Base-by-base conservation (phyloP, 139 green algal genomes). In the Auxenochlorella protothecoides region DNA sequence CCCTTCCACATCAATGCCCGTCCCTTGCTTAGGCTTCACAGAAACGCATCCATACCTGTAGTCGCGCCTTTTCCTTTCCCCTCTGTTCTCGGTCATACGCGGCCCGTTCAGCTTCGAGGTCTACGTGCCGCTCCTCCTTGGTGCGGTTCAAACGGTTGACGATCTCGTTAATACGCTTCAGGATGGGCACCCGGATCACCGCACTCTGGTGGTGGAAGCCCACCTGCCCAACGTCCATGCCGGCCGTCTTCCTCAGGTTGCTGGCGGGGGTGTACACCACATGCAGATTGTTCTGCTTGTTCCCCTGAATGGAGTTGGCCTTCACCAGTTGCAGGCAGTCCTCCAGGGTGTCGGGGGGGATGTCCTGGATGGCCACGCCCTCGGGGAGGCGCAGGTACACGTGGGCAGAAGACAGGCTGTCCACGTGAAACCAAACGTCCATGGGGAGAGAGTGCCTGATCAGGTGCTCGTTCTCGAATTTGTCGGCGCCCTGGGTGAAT, bases 401-500 rank as follows among this genome's bases (percentile, higher is more conserved):
- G 74, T 99, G 94, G 2, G 94, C 93, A 4, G 87, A 96, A 3
- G 89, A 96, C 65, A 99, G 74, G 70, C 92, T 84, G 78, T 96
- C 92, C 7, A 98, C 94, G 75, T 99, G 94, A 69, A 98, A 98
- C 89, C 89, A 95, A 7, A 95, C 72, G 72, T 95, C 89, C 13
- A 65, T 57, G 0, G 77, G 77, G 5, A 82, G 72, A 5, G 73
- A 63, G 52, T 83, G 68, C n/a, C 72, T 73, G 44, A 80, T 80
- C 13, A n/a, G 89, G 89, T 68, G 95, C 88, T 99, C 94, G 67
- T 99, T 99, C 75, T 99, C 94, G 69, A 89, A 88, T 78, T 95
- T 97, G 81, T 96, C 85, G 6, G 68, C 68, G 12, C 89, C 89
- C 84, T 79, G 53, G 66, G 44, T 5, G 44, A 55, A 16, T 68